Conservation (phyloP, 192 early-diverging fungal species). For the Coemansia sp. region DNA sequence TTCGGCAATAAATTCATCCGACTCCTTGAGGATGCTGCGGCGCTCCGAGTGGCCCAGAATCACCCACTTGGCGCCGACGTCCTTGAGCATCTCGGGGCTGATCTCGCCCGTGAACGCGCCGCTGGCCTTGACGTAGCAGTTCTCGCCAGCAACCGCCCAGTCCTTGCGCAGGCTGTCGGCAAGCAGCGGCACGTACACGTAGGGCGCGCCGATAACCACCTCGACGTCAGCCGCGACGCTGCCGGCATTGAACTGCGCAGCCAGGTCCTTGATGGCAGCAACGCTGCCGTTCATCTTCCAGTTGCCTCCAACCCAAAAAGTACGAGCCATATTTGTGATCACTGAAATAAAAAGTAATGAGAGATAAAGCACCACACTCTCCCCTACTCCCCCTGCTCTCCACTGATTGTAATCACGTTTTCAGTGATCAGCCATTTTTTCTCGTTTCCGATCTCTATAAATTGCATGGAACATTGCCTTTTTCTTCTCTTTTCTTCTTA, state of each 20-base stretch:
- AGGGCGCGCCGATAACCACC: conserved; percentile 95
- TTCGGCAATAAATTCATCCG: conserved; percentile 83
- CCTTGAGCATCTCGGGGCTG: conserved; percentile 93
- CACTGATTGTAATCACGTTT: no score
- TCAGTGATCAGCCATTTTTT: no score
- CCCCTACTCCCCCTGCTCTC: no score
- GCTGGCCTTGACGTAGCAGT: conserved; percentile 78
- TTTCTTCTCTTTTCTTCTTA: conserved; percentile 10
- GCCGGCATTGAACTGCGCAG: conserved; percentile 74
- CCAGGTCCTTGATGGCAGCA: conserved; percentile 70
- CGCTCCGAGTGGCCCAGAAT: conserved; percentile 99
- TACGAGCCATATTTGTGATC: conserved; percentile 55
- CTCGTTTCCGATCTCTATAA: neutral
- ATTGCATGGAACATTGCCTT: neutral
- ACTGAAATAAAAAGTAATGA: conserved; percentile 1
- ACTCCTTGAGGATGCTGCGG: conserved; percentile 86
- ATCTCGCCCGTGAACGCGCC: conserved; percentile 99
- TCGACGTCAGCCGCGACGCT: conserved; percentile 68
- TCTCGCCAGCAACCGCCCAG: conserved; percentile 93
- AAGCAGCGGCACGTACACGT: conserved; percentile 83
- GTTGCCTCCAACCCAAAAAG: conserved; percentile 86
- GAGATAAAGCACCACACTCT: no score
- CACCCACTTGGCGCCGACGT: conserved; percentile 91
- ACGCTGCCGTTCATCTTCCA: conserved; percentile 98
- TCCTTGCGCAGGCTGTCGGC: conserved; percentile 73